A percentile compares a stretch with the other conserved stretches of the same genome.
phyloP scores from a whole-genome alignment of 2,329 filamentous ascomycete species.

The Epichloe sp. region DNA sequence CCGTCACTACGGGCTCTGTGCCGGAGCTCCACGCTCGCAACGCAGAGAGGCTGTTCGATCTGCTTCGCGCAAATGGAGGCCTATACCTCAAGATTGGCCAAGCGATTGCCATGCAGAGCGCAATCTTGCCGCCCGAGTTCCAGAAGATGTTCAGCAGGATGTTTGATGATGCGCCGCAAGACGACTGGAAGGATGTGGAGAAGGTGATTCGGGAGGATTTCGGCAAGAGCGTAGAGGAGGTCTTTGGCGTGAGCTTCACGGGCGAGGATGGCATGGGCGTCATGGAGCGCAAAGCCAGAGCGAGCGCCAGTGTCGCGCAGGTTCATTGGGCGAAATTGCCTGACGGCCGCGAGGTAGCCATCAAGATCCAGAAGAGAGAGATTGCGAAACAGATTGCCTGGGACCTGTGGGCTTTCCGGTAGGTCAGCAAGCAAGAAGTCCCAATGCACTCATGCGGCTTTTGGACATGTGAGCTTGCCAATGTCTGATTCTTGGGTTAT shows the following conservation, averaged over 20 bases:
- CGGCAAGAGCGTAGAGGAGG: constrained; percentile 72
- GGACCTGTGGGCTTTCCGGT: constrained; percentile 95
- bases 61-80: constrained; percentile 78
- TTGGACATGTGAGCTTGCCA: background rate
- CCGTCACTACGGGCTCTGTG: constrained; percentile 59
- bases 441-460: background rate
- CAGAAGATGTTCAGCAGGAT: constrained; percentile 92
- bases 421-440: constrained; percentile 16
- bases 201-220: constrained; percentile 81
- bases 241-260: constrained; percentile 78
- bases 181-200: constrained; percentile 75
- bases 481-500: background rate
- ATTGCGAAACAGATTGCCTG: constrained; percentile 82
- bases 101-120: constrained; percentile 96
- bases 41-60: constrained; percentile 67
- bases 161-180: constrained; percentile 97
- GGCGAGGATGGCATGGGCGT: constrained; percentile 54
- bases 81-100: constrained; percentile 96
- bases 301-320: constrained; percentile 86
- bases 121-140: constrained; percentile 84
- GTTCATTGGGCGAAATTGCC: constrained; percentile 84
- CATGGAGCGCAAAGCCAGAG: constrained; percentile 48
- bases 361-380: constrained; percentile 95
- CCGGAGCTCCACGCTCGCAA: constrained; percentile 70
- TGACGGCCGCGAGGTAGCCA: constrained; percentile 82